A percentile compares a stretch with the other conserved stretches of the same genome.
phyloP scores from a whole-genome alignment of 1,284 basidiomycete genomes.

The Leccinum fallax region DNA sequence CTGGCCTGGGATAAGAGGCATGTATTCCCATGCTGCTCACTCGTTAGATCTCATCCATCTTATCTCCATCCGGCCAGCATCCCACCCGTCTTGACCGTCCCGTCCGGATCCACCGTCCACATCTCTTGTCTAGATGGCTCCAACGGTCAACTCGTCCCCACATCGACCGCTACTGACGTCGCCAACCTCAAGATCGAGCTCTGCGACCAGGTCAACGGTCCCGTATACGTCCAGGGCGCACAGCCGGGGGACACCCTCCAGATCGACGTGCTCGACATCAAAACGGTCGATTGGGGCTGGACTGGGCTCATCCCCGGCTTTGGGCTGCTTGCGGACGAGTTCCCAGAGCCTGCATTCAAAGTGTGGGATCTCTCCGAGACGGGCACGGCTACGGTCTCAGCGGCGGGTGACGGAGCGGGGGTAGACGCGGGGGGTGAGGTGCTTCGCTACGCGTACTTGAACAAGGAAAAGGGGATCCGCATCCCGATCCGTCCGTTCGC shows the following conservation, averaged over 20 bases:
- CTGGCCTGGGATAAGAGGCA: background rate
- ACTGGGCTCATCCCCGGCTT: slow-evolving; percentile 60
- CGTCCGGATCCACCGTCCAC: slow-evolving; percentile 55
- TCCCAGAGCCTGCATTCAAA: slow-evolving; percentile 50
- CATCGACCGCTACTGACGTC: slow-evolving; percentile 43
- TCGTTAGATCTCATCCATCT: background rate
- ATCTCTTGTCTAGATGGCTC: slow-evolving; percentile 66
- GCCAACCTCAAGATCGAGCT: slow-evolving; percentile 46
- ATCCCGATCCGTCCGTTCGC: slow-evolving; percentile 58
- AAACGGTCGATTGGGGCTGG: slow-evolving; percentile 63
- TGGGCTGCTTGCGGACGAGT: slow-evolving; percentile 59
- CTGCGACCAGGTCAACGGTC: slow-evolving; percentile 61
- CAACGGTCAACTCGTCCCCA: slow-evolving; percentile 57
- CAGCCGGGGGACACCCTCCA: slow-evolving; percentile 58
- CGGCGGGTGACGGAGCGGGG: background rate
- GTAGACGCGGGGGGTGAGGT: background rate
- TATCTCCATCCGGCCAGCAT: background rate
- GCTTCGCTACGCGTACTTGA: slow-evolving; percentile 47
- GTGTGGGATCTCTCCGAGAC: slow-evolving; percentile 47
- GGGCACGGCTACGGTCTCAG: slow-evolving; percentile 19
- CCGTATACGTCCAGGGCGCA: slow-evolving; percentile 53
- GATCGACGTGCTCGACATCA: slow-evolving; percentile 54
- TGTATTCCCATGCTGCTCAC: background rate
- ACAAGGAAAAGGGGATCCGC: slow-evolving; percentile 47
- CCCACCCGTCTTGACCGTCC: slow-evolving; percentile 45